phyloP scores from a whole-genome alignment of 2,329 filamentous ascomycete species.

The Sordariomycetes sp. region DNA sequence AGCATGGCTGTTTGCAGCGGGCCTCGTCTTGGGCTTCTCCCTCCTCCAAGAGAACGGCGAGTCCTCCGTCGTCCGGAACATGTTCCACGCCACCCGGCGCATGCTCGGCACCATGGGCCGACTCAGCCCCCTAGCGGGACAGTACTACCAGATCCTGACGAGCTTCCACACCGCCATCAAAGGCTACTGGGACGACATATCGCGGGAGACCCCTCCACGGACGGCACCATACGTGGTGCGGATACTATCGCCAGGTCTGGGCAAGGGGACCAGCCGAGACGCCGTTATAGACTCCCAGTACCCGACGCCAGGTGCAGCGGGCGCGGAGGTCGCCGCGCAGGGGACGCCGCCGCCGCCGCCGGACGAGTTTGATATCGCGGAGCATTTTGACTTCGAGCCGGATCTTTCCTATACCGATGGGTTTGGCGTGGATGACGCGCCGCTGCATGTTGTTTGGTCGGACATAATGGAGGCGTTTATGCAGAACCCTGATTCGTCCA shows the following conservation, averaged over 20 bases:
- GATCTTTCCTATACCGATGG: neutral
- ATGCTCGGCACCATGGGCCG: slow-evolving; percentile 35
- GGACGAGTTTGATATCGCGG: neutral
- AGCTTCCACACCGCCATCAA: slow-evolving; percentile 19
- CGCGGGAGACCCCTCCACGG: neutral
- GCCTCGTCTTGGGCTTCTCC: slow-evolving; percentile 10
- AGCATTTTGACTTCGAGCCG: neutral
- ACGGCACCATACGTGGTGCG: slow-evolving; percentile 1
- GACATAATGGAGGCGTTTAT: slow-evolving; percentile 6
- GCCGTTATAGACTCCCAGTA: neutral
- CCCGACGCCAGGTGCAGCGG: neutral
- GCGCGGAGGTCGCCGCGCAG: neutral
- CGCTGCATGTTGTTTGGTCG: neutral
- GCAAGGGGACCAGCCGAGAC: neutral
- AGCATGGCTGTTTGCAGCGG: slow-evolving; percentile 10
- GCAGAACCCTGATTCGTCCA: neutral
- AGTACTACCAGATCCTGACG: slow-evolving; percentile 43
- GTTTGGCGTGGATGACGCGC: slow-evolving; percentile 2
- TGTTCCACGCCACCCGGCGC: slow-evolving; percentile 37
- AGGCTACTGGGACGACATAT: slow-evolving; percentile 20
- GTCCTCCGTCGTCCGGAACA: slow-evolving; percentile 10
- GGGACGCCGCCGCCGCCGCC: neutral
- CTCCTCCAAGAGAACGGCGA: slow-evolving; percentile 5
- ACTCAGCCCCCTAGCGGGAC: slow-evolving; percentile 43
- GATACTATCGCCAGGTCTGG: neutral